Conservation (phyloP, 805 yeast species). For the Candida wancherniae region DNA sequence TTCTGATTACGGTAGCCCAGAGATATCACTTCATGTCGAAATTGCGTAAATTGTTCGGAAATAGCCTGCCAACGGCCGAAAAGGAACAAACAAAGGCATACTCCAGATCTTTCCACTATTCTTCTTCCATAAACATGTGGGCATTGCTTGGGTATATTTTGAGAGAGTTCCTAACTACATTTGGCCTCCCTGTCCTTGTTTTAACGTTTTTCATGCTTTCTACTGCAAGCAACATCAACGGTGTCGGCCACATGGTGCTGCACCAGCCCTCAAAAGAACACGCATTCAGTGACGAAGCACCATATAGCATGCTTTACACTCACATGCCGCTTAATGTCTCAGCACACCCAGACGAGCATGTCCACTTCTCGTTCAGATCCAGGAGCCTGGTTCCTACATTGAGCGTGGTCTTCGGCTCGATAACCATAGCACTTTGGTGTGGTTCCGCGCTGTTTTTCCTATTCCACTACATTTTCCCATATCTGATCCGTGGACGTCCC, state of each 20-base stretch:
- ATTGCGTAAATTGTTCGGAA: conserved; percentile 5
- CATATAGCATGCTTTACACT: conserved; percentile 27
- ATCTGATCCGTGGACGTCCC: conserved; percentile 15
- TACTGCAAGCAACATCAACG: conserved; percentile 17
- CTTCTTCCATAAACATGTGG: conserved; percentile 11
- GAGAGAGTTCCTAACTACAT: conserved; percentile 28
- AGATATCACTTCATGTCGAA: conserved; percentile 1
- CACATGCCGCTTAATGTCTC: no score
- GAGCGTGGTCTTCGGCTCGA: conserved; percentile 27
- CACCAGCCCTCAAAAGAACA: conserved; percentile 9
- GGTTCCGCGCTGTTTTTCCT: conserved; percentile 9
- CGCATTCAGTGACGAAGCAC: conserved; percentile 23
- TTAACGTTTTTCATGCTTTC: conserved; percentile 32
- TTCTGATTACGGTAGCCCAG: conserved; percentile 12
- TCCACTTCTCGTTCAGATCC: no score
- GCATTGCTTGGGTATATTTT: conserved; percentile 30
- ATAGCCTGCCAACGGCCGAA: no score
- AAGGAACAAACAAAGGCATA: background rate
- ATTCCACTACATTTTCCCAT: conserved; percentile 10
- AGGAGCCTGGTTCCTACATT: conserved; percentile 10
- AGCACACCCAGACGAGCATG: background rate
- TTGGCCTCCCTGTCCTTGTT: conserved; percentile 42
- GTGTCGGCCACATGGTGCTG: no score
- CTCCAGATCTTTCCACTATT: conserved; percentile 5
- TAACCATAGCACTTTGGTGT: conserved; percentile 21